Evolutionary conservation across 2,329 filamentous ascomycete species (phyloP).

Genomic region (Clarireedia hainanense): DNA sequence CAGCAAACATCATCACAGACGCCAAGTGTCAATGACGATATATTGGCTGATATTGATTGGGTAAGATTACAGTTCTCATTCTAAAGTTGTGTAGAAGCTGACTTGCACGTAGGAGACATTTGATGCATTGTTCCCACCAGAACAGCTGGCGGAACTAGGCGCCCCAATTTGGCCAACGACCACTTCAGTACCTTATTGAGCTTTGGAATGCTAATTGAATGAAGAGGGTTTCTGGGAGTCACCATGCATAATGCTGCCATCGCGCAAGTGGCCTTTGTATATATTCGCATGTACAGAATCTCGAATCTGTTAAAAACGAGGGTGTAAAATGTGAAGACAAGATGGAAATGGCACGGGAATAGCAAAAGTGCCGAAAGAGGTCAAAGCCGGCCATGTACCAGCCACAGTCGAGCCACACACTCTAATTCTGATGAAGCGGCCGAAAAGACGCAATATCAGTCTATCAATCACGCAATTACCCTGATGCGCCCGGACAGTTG

Average conservation of each 20-base stretch:
- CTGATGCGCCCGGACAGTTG: not conserved
- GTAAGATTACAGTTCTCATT: conserved; percentile 36
- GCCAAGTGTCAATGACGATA: conserved; percentile 19
- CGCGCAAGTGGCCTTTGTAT: no score
- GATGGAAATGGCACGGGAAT: no score
- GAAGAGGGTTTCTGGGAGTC: no score
- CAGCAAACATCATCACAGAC: not conserved
- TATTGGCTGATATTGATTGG: conserved; percentile 56
- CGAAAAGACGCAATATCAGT: conserved; percentile 2
- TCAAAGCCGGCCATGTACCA: no score
- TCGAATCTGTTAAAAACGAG: no score
- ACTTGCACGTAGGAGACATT: conserved; percentile 22
- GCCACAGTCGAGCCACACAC: no score
- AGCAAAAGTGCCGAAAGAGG: no score
- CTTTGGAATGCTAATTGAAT: not conserved
- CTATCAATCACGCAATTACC: conserved; percentile 8
- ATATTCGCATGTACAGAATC: no score
- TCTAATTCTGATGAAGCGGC: no score
- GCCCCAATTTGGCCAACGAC: not conserved
- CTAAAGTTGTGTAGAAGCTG: not conserved
- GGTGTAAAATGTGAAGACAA: no score
- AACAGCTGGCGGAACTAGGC: conserved; percentile 13
- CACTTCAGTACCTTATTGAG: not conserved
- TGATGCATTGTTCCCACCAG: conserved; percentile 27
- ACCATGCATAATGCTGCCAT: no score